phyloP scores from a whole-genome alignment of 2,329 filamentous ascomycete genomes.

The Xylaria digitata region DNA sequence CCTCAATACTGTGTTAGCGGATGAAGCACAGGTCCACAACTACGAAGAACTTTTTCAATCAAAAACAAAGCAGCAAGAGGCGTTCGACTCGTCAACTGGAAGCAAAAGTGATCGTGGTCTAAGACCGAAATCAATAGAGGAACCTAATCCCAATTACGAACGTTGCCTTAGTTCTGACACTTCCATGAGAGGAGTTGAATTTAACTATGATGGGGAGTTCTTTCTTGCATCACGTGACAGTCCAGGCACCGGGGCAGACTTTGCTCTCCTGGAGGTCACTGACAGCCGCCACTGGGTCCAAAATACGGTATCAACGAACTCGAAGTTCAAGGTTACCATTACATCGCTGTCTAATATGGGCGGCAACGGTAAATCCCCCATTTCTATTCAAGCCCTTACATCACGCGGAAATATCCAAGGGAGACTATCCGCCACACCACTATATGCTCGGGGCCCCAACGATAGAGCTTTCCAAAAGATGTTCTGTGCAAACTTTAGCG shows the following conservation, averaged over 20 bases:
- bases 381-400: conserved; percentile 1
- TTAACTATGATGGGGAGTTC: conserved; percentile 6
- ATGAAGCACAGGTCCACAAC: background rate
- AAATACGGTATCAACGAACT: background rate
- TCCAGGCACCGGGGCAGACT: conserved; percentile 8
- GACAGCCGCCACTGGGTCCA: background rate
- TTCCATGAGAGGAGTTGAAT: background rate
- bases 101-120: background rate
- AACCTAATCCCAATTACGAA: background rate
- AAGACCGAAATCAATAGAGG: background rate
- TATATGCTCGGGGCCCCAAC: conserved; percentile 4
- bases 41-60: background rate
- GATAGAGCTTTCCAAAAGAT: conserved; percentile 9
- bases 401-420: conserved; percentile 11
- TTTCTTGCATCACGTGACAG: conserved; percentile 7
- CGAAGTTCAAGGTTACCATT: background rate
- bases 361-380: background rate
- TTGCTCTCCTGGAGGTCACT: conserved; percentile 15
- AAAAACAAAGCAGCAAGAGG: conserved; percentile 6
- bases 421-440: background rate
- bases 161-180: background rate
- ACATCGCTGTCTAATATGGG: background rate
- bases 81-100: background rate
- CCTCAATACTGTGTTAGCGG: background rate
- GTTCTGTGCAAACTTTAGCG: conserved; percentile 12